A percentile compares a stretch with the other conserved stretches of the same genome.
Conservation (phyloP, 140 eudicot species). For the Flaveria floridana region DNA sequence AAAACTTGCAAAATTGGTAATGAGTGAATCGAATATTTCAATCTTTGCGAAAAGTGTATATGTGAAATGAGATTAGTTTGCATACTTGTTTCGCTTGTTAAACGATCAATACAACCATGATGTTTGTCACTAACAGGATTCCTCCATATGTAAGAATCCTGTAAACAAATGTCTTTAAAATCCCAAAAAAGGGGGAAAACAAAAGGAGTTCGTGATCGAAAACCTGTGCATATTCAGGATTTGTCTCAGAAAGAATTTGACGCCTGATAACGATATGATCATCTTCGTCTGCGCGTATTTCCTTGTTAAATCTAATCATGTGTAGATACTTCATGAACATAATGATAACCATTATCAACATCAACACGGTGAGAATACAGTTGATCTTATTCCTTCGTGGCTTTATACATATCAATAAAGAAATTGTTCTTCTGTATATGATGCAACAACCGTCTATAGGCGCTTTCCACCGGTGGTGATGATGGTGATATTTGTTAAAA, state of each 20-base stretch:
- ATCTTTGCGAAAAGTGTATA: background rate
- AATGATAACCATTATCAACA: conserved; percentile 37
- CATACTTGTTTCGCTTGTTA: conserved; percentile 42
- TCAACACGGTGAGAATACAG: conserved; percentile 41
- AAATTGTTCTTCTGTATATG: conserved; percentile 28
- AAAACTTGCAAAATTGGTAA: conserved; percentile 32
- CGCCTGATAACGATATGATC: conserved; percentile 26
- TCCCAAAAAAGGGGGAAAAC: background rate
- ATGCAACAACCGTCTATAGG: conserved; percentile 21
- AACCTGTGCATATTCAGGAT: conserved; percentile 22
- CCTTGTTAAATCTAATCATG: conserved; percentile 22
- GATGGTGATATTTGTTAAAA: conserved; percentile 9
- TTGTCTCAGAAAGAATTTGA: conserved; percentile 23
- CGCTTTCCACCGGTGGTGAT: conserved; percentile 19
- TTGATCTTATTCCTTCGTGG: conserved; percentile 43
- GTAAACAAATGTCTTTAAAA: conserved; percentile 10
- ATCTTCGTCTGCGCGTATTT: conserved; percentile 11
- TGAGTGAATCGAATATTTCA: conserved; percentile 22
- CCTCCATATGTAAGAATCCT: conserved; percentile 56
- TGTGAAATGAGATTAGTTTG: conserved; percentile 2
- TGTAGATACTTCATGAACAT: conserved; percentile 40
- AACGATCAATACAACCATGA: conserved; percentile 47
- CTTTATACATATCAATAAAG: conserved; percentile 40
- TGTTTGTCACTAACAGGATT: conserved; percentile 46
- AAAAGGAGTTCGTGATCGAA: background rate